Percentiles rank a stretch among this genome's conserved stretches.
phyloP scores from a whole-genome alignment of 352 stramenopile species.

The Phytophthora litchii region DNA sequence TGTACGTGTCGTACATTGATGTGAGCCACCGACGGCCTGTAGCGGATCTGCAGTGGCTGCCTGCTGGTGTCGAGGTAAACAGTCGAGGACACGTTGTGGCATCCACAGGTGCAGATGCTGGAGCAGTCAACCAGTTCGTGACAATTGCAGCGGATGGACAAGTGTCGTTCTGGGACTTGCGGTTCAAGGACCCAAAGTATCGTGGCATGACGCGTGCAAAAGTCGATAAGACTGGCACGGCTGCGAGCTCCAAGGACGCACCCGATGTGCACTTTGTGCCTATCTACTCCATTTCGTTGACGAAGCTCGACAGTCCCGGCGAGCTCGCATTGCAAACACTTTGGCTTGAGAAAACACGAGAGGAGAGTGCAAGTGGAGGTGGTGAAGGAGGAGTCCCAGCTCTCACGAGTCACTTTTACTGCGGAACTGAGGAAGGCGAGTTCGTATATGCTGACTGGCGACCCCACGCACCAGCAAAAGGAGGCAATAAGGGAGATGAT shows the following conservation, averaged over 20 bases:
- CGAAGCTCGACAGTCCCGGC: constrained; percentile 73
- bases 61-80: constrained; percentile 86
- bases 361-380: constrained; percentile 41
- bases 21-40: constrained; percentile 86
- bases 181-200: constrained; percentile 90
- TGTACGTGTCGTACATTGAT: constrained; percentile 89
- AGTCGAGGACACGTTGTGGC: constrained; percentile 84
- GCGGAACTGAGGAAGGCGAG: constrained; percentile 89
- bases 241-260: constrained; percentile 50
- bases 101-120: constrained; percentile 40
- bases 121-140: constrained; percentile 89
- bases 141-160: constrained; percentile 92
- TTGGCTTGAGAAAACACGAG: constrained; percentile 67
- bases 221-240: constrained; percentile 52
- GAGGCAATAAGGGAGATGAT: constrained; percentile 43
- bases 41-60: constrained; percentile 90
- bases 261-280: constrained; percentile 83
- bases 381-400: constrained; percentile 12
- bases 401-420: constrained; percentile 80
- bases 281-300: constrained; percentile 83
- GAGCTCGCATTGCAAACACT: constrained; percentile 72
- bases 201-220: constrained; percentile 68
- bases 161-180: constrained; percentile 92
- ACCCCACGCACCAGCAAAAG: constrained; percentile 55
- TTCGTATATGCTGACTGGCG: constrained; percentile 91